Percentiles rank a stretch among this genome's conserved stretches.
Conservation (phyloP, 2,329 filamentous ascomycete species). For the Apiospora saccharicola region DNA sequence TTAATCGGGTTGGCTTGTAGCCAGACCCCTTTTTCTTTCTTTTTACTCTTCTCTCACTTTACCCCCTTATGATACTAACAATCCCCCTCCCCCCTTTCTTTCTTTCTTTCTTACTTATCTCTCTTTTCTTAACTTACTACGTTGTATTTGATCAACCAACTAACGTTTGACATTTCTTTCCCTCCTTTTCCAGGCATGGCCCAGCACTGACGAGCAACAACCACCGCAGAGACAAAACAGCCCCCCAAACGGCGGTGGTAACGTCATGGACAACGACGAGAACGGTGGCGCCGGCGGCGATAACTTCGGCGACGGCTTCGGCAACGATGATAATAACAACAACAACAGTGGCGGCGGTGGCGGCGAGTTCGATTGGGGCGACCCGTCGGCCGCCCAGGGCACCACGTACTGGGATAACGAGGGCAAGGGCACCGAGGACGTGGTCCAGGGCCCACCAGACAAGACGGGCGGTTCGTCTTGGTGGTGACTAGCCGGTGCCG, state of each 20-base stretch:
- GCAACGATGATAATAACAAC: neutral
- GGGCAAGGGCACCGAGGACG: slow-evolving; percentile 28
- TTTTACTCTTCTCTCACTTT: neutral
- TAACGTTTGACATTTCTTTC: neutral
- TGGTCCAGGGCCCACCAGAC: neutral
- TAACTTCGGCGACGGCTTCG: neutral
- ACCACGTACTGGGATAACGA: slow-evolving; percentile 22
- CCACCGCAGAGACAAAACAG: slow-evolving; percentile 2
- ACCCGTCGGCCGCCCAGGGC: slow-evolving; percentile 14
- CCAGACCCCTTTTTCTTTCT: neutral
- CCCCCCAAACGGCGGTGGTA: slow-evolving; percentile 20
- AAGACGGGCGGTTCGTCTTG: slow-evolving; percentile 10
- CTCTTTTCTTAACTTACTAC: neutral
- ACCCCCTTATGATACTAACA: neutral
- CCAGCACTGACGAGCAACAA: neutral
- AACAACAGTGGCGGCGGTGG: slow-evolving; percentile 14
- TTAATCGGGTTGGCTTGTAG: neutral
- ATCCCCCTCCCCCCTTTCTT: neutral
- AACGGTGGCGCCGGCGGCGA: slow-evolving; percentile 3
- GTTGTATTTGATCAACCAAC: neutral
- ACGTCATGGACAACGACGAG: slow-evolving; percentile 23
- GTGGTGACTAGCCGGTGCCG: slow-evolving; percentile 5
- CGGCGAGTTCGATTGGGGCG: slow-evolving; percentile 16
- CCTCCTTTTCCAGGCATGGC: neutral
- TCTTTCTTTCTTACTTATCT: neutral